phyloP scores from a whole-genome alignment of 78 protist genomes.

The Monocercomonoides exilis region DNA sequence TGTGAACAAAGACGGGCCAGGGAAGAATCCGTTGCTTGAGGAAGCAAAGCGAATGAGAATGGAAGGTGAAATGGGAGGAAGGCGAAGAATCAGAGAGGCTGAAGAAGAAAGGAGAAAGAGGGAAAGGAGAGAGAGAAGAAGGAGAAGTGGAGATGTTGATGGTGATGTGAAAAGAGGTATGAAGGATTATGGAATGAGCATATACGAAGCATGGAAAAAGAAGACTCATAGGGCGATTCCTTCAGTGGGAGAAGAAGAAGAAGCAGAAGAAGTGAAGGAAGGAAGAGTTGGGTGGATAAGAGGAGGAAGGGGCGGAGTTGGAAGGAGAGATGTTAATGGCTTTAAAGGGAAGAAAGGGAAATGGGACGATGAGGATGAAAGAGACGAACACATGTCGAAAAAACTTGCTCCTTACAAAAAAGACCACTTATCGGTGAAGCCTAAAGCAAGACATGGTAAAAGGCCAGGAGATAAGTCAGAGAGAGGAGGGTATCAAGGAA shows the following conservation, averaged over 20 bases:
- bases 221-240: background rate
- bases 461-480: background rate
- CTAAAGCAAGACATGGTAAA: background rate
- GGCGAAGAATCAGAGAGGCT: background rate
- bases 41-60: background rate
- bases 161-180: background rate
- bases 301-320: no score
- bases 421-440: background rate
- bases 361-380: background rate
- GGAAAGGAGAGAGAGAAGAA: background rate
- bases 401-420: background rate
- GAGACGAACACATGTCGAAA: background rate
- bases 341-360: no score
- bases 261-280: no score
- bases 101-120: background rate
- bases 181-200: background rate
- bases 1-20: constrained; percentile 7
- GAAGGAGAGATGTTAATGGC: no score
- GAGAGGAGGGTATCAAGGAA: background rate
- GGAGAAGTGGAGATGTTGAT: background rate
- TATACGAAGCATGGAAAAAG: background rate
- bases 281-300: no score
- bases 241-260: background rate
- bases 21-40: background rate
- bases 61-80: background rate